Conservation (phyloP, 2,329 filamentous ascomycete species). For the Ceratocystis harringtonii region DNA sequence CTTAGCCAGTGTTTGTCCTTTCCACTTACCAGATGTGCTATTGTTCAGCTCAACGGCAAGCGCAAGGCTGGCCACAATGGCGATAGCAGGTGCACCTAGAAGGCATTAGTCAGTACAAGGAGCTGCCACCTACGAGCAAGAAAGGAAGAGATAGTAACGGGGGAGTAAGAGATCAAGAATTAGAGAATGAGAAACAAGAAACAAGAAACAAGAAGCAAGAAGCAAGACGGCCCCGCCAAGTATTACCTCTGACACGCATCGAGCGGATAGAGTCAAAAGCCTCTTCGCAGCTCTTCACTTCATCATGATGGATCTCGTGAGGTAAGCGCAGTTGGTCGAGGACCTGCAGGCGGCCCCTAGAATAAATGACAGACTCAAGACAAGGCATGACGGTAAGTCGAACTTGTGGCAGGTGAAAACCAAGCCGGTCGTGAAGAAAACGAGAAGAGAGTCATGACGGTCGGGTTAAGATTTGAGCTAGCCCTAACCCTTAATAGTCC, state of each 20-base stretch:
- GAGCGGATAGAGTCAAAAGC: slow-evolving; percentile 71
- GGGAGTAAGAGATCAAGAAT: not conserved
- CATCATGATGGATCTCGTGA: slow-evolving; percentile 65
- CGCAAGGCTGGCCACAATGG: slow-evolving; percentile 85
- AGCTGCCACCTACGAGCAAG: not conserved
- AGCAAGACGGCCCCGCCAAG: not conserved
- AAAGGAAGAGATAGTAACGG: no score
- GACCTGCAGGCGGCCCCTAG: slow-evolving; percentile 55
- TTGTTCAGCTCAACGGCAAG: slow-evolving; percentile 70
- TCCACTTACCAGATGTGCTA: slow-evolving; percentile 31
- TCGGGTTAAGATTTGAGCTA: no score
- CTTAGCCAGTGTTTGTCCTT: not conserved
- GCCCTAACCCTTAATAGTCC: not conserved
- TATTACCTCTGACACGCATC: slow-evolving; percentile 52
- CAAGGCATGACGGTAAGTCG: slow-evolving; percentile 31
- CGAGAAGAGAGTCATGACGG: no score
- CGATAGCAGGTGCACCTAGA: slow-evolving; percentile 67
- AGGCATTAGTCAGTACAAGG: not conserved
- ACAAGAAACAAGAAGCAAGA: not conserved
- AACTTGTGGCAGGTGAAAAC: not conserved
- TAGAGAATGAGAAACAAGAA: not conserved
- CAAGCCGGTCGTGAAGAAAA: not conserved
- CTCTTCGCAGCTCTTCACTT: slow-evolving; percentile 53
- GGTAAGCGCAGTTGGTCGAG: slow-evolving; percentile 73
- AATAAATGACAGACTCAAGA: slow-evolving; percentile 66